Percentiles rank a stretch among this genome's conserved stretches.
Evolutionary conservation across 2,329 filamentous ascomycete genomes (phyloP).

Genomic region (Bipolaris victoriae): DNA sequence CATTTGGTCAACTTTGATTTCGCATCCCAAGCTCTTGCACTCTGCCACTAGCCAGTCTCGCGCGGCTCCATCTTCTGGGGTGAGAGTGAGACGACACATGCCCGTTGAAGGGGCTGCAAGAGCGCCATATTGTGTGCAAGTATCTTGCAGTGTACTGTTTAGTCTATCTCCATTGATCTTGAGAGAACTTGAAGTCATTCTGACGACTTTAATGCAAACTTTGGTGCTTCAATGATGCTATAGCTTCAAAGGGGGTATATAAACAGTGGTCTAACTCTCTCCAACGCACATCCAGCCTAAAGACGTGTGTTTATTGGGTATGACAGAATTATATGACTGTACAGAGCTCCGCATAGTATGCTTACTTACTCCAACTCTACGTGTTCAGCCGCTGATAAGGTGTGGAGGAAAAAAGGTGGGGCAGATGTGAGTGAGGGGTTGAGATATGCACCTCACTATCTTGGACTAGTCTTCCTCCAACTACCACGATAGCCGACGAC

Average conservation of each 20-base stretch:
- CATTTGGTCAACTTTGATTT: conserved; percentile 45
- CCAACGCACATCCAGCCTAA: conserved; percentile 14
- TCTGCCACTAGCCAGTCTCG: conserved; percentile 42
- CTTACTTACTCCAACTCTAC: conserved; percentile 8
- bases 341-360: not conserved
- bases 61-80: conserved; percentile 34
- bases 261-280: not conserved
- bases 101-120: conserved; percentile 58
- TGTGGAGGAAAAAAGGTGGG: conserved; percentile 14
- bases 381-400: conserved; percentile 27
- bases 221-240: not conserved
- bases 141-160: conserved; percentile 33
- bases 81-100: conserved; percentile 73
- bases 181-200: conserved; percentile 11
- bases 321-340: conserved; percentile 28
- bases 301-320: conserved; percentile 7
- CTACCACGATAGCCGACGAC: conserved; percentile 9
- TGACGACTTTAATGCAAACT: not conserved
- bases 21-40: conserved; percentile 35
- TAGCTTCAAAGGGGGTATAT: not conserved
- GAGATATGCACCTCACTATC: conserved; percentile 30
- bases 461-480: conserved; percentile 21
- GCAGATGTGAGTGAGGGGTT: conserved; percentile 32
- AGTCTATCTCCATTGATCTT: conserved; percentile 35
- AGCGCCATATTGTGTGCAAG: conserved; percentile 38